phyloP scores from a whole-genome alignment of 371 early-diverging fungal genomes.

The Phascolomyces articulosus region DNA sequence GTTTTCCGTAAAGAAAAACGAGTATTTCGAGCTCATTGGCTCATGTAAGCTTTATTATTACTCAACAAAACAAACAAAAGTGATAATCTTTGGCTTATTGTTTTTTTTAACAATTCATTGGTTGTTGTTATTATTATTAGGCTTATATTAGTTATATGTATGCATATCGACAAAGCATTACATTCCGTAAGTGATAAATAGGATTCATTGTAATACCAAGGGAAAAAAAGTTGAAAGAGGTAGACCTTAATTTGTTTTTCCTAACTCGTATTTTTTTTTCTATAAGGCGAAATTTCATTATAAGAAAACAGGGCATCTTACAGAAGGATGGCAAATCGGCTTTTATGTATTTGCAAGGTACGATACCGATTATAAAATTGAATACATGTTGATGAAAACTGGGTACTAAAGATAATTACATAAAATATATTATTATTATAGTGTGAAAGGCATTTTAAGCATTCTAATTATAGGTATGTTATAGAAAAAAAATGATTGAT shows the following conservation, averaged over 20 bases:
- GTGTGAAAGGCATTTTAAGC: constrained; percentile 57
- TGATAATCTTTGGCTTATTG: too few relatives aligned
- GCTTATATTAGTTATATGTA: constrained; percentile 45
- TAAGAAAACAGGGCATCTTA: constrained; percentile 46
- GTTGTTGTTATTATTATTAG: constrained; percentile 19
- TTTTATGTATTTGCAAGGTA: constrained; percentile 63
- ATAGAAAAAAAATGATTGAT: too few relatives aligned
- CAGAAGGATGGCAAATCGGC: constrained; percentile 60
- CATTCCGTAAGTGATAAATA: constrained; percentile 45
- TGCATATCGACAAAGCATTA: constrained; percentile 55
- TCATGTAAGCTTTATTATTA: constrained; percentile 41
- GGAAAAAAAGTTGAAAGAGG: neutral
- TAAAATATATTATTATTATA: constrained; percentile 4
- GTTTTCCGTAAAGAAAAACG: constrained; percentile 39
- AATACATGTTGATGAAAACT: too few relatives aligned
- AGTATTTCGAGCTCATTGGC: constrained; percentile 58
- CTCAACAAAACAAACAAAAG: too few relatives aligned
- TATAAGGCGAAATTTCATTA: constrained; percentile 60
- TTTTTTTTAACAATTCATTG: too few relatives aligned
- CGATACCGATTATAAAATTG: neutral
- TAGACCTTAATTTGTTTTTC: too few relatives aligned
- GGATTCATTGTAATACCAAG: neutral
- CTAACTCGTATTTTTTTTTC: too few relatives aligned
- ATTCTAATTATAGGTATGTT: constrained; percentile 61
- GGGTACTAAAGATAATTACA: too few relatives aligned